Evolutionary conservation across 768 basidiomycete genomes (phyloP).

Genomic region (Chalciporus sphaerocephalus): DNA sequence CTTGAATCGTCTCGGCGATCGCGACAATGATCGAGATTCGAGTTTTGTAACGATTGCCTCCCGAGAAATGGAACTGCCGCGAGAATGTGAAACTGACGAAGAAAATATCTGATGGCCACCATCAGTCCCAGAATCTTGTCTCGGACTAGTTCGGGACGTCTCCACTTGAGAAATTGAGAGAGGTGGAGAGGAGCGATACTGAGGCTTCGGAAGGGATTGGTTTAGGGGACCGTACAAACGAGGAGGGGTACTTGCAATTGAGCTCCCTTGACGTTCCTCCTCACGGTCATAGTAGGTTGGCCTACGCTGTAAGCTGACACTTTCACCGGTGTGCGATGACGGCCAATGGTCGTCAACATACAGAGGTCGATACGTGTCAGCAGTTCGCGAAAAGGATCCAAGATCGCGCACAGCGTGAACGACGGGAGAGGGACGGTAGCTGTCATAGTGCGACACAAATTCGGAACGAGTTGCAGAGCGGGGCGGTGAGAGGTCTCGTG

Average conservation of each 20-base stretch:
- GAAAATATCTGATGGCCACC: conserved; percentile 15
- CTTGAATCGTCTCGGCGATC: conserved; percentile 41
- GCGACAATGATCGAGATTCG: conserved; percentile 47
- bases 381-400: conserved; percentile 33
- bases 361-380: conserved; percentile 51
- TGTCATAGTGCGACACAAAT: conserved; percentile 38
- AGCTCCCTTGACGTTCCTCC: conserved; percentile 27
- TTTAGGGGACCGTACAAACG: conserved; percentile 9
- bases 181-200: conserved; percentile 23
- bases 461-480: conserved; percentile 32
- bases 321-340: conserved; percentile 28
- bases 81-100: conserved; percentile 22
- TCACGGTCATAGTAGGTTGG: conserved; percentile 22
- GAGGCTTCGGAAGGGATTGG: conserved; percentile 13
- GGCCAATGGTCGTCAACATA: conserved; percentile 36
- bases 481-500: conserved; percentile 37
- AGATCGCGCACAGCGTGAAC: conserved; percentile 38
- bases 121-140: conserved; percentile 6
- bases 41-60: conserved; percentile 32
- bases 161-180: conserved; percentile 10
- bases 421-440: conserved; percentile 43
- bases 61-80: conserved; percentile 26
- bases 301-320: conserved; percentile 24
- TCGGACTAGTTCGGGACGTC: conserved; percentile 2
- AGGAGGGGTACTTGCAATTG: conserved; percentile 33